phyloP scores from a whole-genome alignment of 345 rosid species.

The Populus deltoides region DNA sequence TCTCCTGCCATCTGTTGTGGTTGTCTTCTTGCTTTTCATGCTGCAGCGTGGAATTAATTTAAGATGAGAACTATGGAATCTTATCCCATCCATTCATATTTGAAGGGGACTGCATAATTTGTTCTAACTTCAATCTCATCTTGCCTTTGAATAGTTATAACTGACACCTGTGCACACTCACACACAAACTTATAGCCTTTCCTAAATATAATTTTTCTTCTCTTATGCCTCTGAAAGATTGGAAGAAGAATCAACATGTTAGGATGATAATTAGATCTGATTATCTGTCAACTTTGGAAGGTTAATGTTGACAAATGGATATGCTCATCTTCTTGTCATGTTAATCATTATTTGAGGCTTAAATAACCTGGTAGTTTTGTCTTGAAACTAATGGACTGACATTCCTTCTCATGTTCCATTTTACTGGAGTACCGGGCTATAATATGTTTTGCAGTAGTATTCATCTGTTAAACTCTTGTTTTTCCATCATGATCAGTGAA shows the following conservation, averaged over 20 bases:
- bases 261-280: not conserved
- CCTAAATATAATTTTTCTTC: not conserved
- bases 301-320: no score
- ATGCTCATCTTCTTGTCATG: no score
- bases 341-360: no score
- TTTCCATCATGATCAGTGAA: not conserved
- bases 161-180: not conserved
- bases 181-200: not conserved
- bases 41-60: not conserved
- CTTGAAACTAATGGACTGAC: no score
- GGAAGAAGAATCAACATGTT: not conserved
- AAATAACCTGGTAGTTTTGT: no score
- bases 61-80: not conserved
- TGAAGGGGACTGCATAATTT: not conserved
- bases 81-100: not conserved
- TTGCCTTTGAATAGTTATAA: not conserved
- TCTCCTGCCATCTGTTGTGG: not conserved
- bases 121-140: not conserved
- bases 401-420: no score
- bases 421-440: not conserved
- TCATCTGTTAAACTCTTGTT: not conserved
- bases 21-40: not conserved
- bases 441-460: not conserved
- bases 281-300: no score
- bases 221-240: not conserved